Evolutionary conservation across 2,329 filamentous ascomycete species (phyloP).

Genomic region (Teratosphaeria destructans): DNA sequence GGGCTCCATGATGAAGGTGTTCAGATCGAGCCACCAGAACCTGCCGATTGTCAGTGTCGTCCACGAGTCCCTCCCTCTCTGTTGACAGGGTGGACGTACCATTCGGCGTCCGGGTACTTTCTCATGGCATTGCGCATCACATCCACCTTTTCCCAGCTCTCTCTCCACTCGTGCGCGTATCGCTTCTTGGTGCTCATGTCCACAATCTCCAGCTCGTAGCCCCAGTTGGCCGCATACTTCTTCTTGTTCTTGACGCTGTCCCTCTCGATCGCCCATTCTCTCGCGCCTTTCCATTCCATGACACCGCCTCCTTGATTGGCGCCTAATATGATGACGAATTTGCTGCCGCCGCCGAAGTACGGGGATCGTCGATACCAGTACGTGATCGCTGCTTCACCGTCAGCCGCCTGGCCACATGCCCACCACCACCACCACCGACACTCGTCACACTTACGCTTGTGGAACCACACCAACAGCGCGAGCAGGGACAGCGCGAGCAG

Average conservation of each 20-base stretch:
- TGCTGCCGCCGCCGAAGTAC: constrained; percentile 71
- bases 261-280: constrained; percentile 96
- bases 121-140: constrained; percentile 77
- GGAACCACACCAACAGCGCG: constrained; percentile 15
- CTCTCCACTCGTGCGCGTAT: constrained; percentile 97
- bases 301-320: constrained; percentile 94
- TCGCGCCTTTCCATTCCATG: constrained; percentile 96
- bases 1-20: constrained; percentile 97
- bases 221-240: constrained; percentile 77
- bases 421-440: background rate
- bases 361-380: constrained; percentile 59
- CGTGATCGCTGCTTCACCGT: constrained; percentile 37
- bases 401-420: background rate
- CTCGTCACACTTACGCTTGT: constrained; percentile 13
- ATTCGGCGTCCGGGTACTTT: constrained; percentile 93
- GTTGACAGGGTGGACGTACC: constrained; percentile 48
- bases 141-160: constrained; percentile 99
- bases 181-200: constrained; percentile 99
- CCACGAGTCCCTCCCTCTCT: background rate
- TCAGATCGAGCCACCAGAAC: constrained; percentile 99
- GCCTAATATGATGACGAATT: constrained; percentile 85
- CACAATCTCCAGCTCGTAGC: constrained; percentile 89
- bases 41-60: constrained; percentile 36
- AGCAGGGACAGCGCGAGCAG: constrained; percentile 15
- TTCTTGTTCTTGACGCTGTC: constrained; percentile 94